These are phyloP conservation scores for Moesziomyces parantarcticus DNA, from an alignment of 1,284 basidiomycete species.

Conservation along the genomic window DNA sequence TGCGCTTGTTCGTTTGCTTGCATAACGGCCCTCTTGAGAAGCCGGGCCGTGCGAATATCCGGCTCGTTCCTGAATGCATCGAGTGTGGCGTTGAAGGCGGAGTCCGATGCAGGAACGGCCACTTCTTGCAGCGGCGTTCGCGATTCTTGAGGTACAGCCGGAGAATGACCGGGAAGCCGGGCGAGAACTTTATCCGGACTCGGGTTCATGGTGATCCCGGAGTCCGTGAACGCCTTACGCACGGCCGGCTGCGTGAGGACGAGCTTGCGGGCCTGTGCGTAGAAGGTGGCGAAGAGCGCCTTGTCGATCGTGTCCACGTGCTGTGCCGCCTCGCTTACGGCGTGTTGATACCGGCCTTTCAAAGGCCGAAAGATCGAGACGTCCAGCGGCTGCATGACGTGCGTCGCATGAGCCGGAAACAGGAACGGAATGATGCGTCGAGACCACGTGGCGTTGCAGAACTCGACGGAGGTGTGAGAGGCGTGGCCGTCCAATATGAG, in stretches of 20 bases:
- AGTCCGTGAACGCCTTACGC: conserved; percentile 11
- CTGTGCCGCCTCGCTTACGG: neutral
- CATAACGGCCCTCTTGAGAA: conserved; percentile 2
- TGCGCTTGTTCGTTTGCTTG: conserved; percentile 3
- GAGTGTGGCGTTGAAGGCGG: neutral
- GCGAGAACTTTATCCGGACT: conserved; percentile 6
- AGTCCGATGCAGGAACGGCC: neutral
- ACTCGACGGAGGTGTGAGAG: conserved; percentile 5
- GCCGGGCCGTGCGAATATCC: neutral
- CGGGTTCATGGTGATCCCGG: conserved; percentile 1
- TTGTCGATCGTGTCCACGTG: conserved; percentile 9
- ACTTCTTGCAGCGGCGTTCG: neutral
- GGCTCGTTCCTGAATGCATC: conserved; percentile 1
- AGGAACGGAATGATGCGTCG: conserved; percentile 5
- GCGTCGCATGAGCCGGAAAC: conserved; percentile 10
- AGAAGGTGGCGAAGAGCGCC: conserved; percentile 7
- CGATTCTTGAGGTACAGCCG: neutral
- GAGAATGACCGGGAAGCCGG: neutral
- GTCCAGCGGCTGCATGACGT: conserved; percentile 21
- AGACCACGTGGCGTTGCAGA: conserved; percentile 3
- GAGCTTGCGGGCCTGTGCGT: conserved; percentile 13
- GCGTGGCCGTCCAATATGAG: conserved; percentile 19
- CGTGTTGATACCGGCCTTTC: conserved; percentile 1
- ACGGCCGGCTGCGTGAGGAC: conserved; percentile 3
- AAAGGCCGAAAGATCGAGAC: conserved; percentile 9